Percentiles rank a stretch among this genome's conserved stretches.
phyloP scores from a whole-genome alignment of 2,329 filamentous ascomycete genomes.

The Paraphaeosphaeria minitans region DNA sequence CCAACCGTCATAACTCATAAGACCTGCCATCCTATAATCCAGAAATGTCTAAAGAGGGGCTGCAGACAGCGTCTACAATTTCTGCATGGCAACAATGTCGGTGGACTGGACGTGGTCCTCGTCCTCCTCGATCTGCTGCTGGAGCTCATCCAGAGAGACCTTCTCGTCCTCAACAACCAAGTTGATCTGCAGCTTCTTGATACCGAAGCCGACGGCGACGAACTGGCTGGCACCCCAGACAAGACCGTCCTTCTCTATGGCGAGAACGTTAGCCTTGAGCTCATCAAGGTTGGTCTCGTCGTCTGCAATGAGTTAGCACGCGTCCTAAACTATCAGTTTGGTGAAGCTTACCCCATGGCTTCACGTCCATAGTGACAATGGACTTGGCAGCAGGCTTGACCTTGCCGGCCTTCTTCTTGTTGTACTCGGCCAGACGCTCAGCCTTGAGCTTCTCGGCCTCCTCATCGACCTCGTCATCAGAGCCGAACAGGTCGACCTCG shows the following conservation, averaged over 20 bases:
- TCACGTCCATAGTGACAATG: conserved; percentile 92
- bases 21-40: conserved; percentile 18
- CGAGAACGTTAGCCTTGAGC: conserved; percentile 79
- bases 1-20: conserved; percentile 25
- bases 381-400: conserved; percentile 93
- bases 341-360: conserved; percentile 88
- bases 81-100: conserved; percentile 72
- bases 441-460: conserved; percentile 84
- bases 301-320: conserved; percentile 57
- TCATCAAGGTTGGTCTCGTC: conserved; percentile 91
- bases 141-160: conserved; percentile 83
- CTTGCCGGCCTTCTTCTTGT: conserved; percentile 95
- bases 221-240: conserved; percentile 94
- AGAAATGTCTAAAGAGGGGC: conserved; percentile 7
- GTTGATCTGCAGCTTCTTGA: conserved; percentile 99
- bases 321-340: not conserved
- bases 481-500: conserved; percentile 91
- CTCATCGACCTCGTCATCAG: conserved; percentile 75
- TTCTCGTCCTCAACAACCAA: conserved; percentile 97
- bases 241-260: conserved; percentile 89
- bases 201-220: conserved; percentile 91
- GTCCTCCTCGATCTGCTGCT: conserved; percentile 81
- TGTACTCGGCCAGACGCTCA: conserved; percentile 90
- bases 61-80: conserved; percentile 38
- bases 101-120: conserved; percentile 97